Evolutionary conservation across 768 basidiomycete genomes (phyloP).

Genomic region (Tulasnella sp.): DNA sequence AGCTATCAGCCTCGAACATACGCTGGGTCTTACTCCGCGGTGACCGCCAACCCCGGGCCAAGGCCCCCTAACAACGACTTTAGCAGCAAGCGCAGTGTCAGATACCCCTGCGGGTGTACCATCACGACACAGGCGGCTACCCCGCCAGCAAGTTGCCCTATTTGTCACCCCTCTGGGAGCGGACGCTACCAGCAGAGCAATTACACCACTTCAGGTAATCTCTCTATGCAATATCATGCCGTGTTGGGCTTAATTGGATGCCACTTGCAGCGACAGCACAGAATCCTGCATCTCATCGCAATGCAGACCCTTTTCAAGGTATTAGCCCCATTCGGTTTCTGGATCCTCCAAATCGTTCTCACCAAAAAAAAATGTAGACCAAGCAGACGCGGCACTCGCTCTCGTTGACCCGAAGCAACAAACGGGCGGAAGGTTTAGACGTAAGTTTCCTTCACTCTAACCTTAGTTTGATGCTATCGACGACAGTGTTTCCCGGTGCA

Average conservation of each 20-base stretch:
- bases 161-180: neutral
- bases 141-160: neutral
- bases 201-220: neutral
- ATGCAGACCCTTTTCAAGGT: constrained; percentile 5
- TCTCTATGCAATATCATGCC: neutral
- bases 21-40: neutral
- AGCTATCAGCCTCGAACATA: neutral
- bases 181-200: neutral
- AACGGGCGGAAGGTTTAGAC: neutral
- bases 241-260: neutral
- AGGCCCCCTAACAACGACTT: neutral
- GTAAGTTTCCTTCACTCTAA: neutral
- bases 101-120: neutral
- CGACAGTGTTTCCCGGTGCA: neutral
- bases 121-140: neutral
- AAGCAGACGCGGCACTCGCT: neutral
- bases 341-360: neutral
- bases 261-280: neutral
- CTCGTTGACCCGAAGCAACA: neutral
- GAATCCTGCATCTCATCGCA: neutral
- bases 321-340: neutral
- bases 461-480: neutral
- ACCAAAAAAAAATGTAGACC: neutral
- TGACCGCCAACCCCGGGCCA: neutral
- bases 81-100: neutral